phyloP scores from a whole-genome alignment of 805 yeast genomes.

The Wickerhamiella domercqiae region DNA sequence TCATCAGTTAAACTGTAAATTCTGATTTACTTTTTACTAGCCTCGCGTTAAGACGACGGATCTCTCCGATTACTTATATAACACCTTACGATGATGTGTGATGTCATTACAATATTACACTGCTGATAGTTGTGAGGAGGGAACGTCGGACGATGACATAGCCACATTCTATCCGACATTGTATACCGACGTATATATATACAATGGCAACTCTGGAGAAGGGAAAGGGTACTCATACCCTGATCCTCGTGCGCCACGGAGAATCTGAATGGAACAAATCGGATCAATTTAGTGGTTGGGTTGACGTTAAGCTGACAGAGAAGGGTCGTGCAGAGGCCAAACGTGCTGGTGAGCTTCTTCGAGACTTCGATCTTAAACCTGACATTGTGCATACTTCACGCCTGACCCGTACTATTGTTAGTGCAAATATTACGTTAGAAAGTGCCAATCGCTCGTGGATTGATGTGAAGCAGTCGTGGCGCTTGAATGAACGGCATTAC shows the following conservation, averaged over 20 bases:
- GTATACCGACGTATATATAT: no score
- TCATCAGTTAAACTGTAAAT: no score
- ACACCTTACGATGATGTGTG: no score
- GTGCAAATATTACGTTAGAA: conserved; percentile 87
- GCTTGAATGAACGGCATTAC: conserved; percentile 97
- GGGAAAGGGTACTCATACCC: conserved; percentile 36
- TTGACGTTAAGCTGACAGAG: conserved; percentile 73
- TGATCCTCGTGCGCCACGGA: conserved; percentile 95
- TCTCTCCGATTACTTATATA: no score
- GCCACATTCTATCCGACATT: no score
- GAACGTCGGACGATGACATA: no score
- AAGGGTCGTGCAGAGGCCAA: conserved; percentile 80
- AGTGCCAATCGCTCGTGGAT: conserved; percentile 78
- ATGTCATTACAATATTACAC: no score
- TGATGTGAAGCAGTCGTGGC: conserved; percentile 91
- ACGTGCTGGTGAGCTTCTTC: conserved; percentile 83
- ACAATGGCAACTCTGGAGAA: no score
- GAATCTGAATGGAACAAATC: conserved; percentile 98
- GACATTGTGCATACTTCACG: conserved; percentile 83
- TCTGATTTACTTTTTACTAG: no score
- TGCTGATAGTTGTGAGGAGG: no score
- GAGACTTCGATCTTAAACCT: conserved; percentile 71
- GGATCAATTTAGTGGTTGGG: conserved; percentile 98
- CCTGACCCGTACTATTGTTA: conserved; percentile 88
- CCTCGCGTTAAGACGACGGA: no score